A percentile compares a stretch with the other conserved stretches of the same genome.
Evolutionary conservation across 768 basidiomycete species (phyloP).

Genomic region (Wakefieldia striispora): DNA sequence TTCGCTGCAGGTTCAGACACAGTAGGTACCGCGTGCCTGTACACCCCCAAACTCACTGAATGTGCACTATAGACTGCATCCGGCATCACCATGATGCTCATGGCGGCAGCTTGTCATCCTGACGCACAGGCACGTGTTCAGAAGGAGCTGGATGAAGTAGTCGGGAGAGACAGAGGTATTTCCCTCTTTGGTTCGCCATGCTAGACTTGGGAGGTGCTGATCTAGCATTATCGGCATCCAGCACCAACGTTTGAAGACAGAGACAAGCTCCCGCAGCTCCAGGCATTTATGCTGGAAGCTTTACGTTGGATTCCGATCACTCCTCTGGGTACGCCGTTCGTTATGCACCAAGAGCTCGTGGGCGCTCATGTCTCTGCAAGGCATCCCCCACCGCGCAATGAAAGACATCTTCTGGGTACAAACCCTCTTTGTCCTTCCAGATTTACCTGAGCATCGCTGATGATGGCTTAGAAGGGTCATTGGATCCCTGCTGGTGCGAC

Average conservation of each 20-base stretch:
- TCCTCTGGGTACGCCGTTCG: too few species aligned
- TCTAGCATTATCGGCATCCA: slow-evolving; percentile 1
- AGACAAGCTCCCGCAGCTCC: too few species aligned
- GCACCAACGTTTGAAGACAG: slow-evolving; percentile 35
- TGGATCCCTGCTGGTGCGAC: too few species aligned
- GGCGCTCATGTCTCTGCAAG: too few species aligned
- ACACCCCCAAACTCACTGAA: neutral
- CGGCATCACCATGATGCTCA: slow-evolving; percentile 46
- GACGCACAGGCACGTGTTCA: slow-evolving; percentile 47
- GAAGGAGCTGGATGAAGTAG: slow-evolving; percentile 47
- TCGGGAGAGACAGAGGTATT: slow-evolving; percentile 36
- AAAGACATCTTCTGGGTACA: too few species aligned
- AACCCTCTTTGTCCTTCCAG: neutral
- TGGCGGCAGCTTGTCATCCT: slow-evolving; percentile 52
- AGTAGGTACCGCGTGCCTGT: slow-evolving; percentile 11
- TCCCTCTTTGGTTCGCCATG: too few species aligned
- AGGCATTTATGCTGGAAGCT: too few species aligned
- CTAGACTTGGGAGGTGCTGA: neutral
- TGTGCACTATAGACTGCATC: slow-evolving; percentile 38
- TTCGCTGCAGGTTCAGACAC: slow-evolving; percentile 63
- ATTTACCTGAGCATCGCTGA: too few species aligned
- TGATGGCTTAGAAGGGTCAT: too few species aligned
- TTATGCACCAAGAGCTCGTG: too few species aligned
- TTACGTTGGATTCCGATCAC: too few species aligned
- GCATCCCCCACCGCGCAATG: too few species aligned